Conservation (phyloP, 495 filamentous ascomycete genomes). For the Niebla homalea region DNA sequence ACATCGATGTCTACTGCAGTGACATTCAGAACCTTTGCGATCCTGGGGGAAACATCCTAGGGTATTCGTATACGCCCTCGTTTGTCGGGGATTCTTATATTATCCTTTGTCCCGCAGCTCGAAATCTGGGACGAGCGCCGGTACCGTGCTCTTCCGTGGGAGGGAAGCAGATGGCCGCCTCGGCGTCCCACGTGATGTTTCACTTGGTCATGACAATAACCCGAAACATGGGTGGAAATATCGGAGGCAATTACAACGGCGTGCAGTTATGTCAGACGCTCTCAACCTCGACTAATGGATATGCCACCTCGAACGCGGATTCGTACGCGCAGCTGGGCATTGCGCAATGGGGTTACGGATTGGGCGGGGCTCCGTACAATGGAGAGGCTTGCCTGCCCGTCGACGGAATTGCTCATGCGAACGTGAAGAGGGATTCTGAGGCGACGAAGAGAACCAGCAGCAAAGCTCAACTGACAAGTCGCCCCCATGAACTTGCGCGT, state of each 20-base stretch:
- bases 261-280: not conserved
- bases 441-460: too few species aligned
- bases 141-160: conserved; percentile 1
- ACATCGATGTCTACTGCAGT: conserved; percentile 2
- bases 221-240: not conserved
- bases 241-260: conserved; percentile 1
- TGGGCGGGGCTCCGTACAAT: conserved; percentile 2
- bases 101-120: conserved; percentile 1
- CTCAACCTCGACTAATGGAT: not conserved
- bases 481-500: too few species aligned
- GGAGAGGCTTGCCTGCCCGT: not conserved
- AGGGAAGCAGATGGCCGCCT: not conserved
- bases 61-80: conserved; percentile 5
- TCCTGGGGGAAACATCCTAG: conserved; percentile 4
- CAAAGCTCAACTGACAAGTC: too few species aligned
- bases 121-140: not conserved
- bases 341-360: conserved; percentile 8
- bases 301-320: conserved; percentile 2
- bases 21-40: not conserved
- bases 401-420: not conserved
- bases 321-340: conserved; percentile 9
- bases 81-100: conserved; percentile 2
- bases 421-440: not conserved
- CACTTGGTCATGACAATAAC: conserved; percentile 6
- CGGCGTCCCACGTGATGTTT: conserved; percentile 3